Base-by-base conservation (phyloP, 1,284 basidiomycete genomes). In the Cryptococcus sp. region DNA sequence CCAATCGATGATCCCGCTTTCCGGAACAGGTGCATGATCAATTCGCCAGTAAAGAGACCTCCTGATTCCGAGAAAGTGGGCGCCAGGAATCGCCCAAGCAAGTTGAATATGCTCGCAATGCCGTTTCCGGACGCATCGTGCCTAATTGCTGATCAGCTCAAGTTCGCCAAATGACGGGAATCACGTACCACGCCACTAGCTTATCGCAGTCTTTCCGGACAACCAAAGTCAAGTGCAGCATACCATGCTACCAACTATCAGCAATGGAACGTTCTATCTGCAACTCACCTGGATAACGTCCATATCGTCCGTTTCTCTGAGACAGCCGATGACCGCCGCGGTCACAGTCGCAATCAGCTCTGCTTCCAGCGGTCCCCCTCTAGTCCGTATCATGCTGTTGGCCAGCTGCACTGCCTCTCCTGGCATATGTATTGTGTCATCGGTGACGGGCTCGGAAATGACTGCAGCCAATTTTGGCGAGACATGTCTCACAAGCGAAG, bases 21-120 rank as follows among this genome's bases (percentile, higher is more conserved):
- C 20, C 95, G 84, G 60, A 99, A 82, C 20, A 99, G 81, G 68
- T 97, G 93, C 62, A 97, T 90, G 70, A 99, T 90, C 45, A 99
- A 82, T 71, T 97, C 93, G 42, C 95, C 95, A 46, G 98, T 88
- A 52, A 90, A 89, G 11, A 98, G 83, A 13, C 93, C 93, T 42
- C 91, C 93, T 2, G 91, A 88, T 77, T 92, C 86, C 62, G 83
- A 87, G 58, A 79, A 79, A 17, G 71, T 70, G 0, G 82, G 82
- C 55, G 86, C 84, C 15, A 97, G 82, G 50, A 90, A 83, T 62
- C 85, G 86, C 15, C 88, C 90, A 19, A 96, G 85, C 19, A 94
- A 79, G 19, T 82, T 82, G 47, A 95, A 82, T 22, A 90, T 83
- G 60, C 86, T 82, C 19, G 88, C 86, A 11, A 95, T 83, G 11